Percentiles rank a stretch among this genome's conserved stretches.
phyloP scores from a whole-genome alignment of 176 grass and related monocot species.

The Alopecurus myosuroides region DNA sequence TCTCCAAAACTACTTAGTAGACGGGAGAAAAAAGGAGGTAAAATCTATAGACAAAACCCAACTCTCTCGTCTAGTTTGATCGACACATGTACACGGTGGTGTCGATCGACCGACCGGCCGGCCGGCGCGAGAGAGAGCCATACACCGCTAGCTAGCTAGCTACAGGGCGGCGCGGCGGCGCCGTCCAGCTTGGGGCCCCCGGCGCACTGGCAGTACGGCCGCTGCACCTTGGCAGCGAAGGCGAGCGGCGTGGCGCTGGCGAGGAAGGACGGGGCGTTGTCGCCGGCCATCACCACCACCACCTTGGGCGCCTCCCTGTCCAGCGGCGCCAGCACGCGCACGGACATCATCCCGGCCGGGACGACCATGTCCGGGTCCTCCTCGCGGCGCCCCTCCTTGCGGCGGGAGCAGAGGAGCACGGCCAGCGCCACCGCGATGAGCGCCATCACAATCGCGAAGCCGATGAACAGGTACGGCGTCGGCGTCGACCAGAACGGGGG shows the following conservation, averaged over 20 bases:
- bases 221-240: neutral
- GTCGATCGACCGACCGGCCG: neutral
- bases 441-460: slow-evolving; percentile 45
- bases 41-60: slow-evolving; percentile 16
- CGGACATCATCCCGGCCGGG: neutral
- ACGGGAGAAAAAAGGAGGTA: neutral
- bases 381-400: neutral
- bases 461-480: slow-evolving; percentile 60
- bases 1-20: neutral
- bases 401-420: slow-evolving; percentile 50
- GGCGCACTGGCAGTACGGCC: neutral
- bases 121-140: neutral
- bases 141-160: neutral
- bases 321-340: slow-evolving; percentile 31
- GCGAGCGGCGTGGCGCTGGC: slow-evolving; percentile 43
- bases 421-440: slow-evolving; percentile 51
- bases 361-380: neutral
- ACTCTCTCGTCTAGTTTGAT: neutral
- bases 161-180: slow-evolving; percentile 5
- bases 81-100: neutral
- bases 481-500: slow-evolving; percentile 62
- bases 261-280: slow-evolving; percentile 48
- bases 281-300: slow-evolving; percentile 59
- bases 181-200: neutral
- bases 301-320: slow-evolving; percentile 53